Percentiles rank a stretch among this genome's conserved stretches.
These are phyloP conservation scores for Clavispora carvajalis DNA, from an alignment of 805 yeast genomes.

Conservation along the genomic window DNA sequence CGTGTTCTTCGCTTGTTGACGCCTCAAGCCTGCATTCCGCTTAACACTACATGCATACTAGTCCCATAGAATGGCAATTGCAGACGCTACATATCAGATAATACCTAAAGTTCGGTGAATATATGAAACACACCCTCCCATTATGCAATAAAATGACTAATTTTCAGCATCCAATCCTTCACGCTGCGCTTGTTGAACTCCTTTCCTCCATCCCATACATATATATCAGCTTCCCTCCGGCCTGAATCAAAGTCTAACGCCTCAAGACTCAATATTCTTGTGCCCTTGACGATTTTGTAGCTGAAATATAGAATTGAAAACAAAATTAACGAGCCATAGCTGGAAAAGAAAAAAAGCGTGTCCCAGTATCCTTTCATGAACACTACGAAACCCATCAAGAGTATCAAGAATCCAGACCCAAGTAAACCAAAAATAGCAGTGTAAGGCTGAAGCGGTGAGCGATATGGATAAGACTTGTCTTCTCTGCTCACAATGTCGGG, in stretches of 20 bases:
- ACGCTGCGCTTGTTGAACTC: conserved; percentile 32
- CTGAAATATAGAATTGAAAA: conserved; percentile 48
- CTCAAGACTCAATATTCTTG: conserved; percentile 62
- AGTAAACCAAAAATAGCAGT: conserved; percentile 57
- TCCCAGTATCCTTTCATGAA: conserved; percentile 57
- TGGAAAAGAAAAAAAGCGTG: conserved; percentile 55
- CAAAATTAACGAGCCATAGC: conserved; percentile 56
- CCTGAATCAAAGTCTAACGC: conserved; percentile 81
- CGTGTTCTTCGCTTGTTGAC: background rate
- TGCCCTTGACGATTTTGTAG: conserved; percentile 55
- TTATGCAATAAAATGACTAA: conserved; percentile 31
- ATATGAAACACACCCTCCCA: background rate
- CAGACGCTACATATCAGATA: no score
- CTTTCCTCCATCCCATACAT: conserved; percentile 73
- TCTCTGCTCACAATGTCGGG: conserved; percentile 62
- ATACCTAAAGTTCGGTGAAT: no score
- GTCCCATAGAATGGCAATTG: no score
- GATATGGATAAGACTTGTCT: conserved; percentile 62
- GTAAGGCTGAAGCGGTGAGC: conserved; percentile 67
- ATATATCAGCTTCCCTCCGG: conserved; percentile 74
- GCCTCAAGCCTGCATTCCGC: background rate
- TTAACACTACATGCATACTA: background rate
- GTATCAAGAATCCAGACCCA: conserved; percentile 46
- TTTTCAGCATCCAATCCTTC: conserved; percentile 30
- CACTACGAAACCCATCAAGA: conserved; percentile 59